These are phyloP conservation scores for Straminergon stramineum DNA, from an alignment of 225 moss, liverwort and hornwort genomes.

Conservation along the genomic window DNA sequence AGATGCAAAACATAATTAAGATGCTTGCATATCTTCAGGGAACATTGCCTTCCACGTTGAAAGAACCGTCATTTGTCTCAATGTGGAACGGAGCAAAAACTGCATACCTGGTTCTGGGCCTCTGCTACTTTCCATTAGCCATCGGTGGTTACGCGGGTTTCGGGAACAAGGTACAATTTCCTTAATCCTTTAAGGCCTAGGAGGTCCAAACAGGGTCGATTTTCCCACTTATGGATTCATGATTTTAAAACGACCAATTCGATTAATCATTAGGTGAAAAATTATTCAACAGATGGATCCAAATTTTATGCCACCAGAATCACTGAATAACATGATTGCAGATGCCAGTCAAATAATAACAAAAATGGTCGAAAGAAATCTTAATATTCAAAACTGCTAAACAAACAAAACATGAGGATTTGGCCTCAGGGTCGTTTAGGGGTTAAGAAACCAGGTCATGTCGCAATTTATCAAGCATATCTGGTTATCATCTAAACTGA, in stretches of 20 bases:
- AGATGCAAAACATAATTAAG: not conserved
- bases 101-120: constrained; percentile 41
- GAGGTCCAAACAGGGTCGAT: too few species aligned
- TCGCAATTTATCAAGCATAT: not conserved
- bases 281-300: not conserved
- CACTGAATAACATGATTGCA: not conserved
- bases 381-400: not conserved
- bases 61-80: constrained; percentile 44
- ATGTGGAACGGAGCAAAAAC: constrained; percentile 68
- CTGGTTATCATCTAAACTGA: not conserved
- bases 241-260: not conserved
- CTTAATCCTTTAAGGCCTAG: not conserved
- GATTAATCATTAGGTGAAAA: not conserved
- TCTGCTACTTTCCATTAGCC: constrained; percentile 70
- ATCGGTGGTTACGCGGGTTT: constrained; percentile 65
- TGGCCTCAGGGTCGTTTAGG: not conserved
- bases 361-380: not conserved
- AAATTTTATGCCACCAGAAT: not conserved
- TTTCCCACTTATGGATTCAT: not conserved
- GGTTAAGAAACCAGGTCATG: not conserved
- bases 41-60: constrained; percentile 66
- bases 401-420: not conserved
- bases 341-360: not conserved
- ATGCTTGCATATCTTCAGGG: constrained; percentile 20
- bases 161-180: constrained; percentile 29